Conservation (phyloP, 2,329 filamentous ascomycete species). For the Leptographium lundbergii region DNA sequence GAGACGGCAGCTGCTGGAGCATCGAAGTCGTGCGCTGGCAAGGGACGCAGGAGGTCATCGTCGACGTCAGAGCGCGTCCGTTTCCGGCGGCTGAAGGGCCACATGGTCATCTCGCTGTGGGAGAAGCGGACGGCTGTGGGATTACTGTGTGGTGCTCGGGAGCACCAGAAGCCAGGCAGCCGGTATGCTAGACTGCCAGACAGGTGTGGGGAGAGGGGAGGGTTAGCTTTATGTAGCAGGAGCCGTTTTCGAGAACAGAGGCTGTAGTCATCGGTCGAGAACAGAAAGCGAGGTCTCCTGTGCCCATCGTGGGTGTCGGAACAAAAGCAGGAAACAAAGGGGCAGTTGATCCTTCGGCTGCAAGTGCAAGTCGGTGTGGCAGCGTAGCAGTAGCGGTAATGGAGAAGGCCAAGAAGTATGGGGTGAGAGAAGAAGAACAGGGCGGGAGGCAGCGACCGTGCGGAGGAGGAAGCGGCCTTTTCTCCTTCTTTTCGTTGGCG, state of each 20-base stretch:
- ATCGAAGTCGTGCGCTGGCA: constrained; percentile 17
- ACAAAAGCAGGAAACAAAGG: background rate
- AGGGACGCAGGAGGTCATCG: constrained; percentile 25
- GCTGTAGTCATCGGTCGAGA: background rate
- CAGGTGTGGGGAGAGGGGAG: background rate
- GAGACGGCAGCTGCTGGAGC: constrained; percentile 17
- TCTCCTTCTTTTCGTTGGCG: background rate
- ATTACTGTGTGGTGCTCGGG: background rate
- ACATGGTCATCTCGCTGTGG: constrained; percentile 52
- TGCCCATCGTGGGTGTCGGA: background rate
- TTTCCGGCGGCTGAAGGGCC: constrained; percentile 68
- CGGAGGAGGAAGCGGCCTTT: background rate
- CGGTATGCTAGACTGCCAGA: background rate
- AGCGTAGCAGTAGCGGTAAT: background rate
- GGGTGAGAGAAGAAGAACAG: background rate
- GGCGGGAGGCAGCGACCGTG: background rate
- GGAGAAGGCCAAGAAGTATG: background rate
- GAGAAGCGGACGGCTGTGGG: background rate
- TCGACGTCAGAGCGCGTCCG: constrained; percentile 38
- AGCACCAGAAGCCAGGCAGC: background rate
- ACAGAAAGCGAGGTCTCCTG: background rate
- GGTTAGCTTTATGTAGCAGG: background rate
- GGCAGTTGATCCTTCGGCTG: background rate
- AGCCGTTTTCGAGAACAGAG: background rate
- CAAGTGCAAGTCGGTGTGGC: background rate